A percentile compares a stretch with the other conserved stretches of the same genome.
Evolutionary conservation across 208 protist genomes (phyloP).

Genomic region (Angomonas deanei): DNA sequence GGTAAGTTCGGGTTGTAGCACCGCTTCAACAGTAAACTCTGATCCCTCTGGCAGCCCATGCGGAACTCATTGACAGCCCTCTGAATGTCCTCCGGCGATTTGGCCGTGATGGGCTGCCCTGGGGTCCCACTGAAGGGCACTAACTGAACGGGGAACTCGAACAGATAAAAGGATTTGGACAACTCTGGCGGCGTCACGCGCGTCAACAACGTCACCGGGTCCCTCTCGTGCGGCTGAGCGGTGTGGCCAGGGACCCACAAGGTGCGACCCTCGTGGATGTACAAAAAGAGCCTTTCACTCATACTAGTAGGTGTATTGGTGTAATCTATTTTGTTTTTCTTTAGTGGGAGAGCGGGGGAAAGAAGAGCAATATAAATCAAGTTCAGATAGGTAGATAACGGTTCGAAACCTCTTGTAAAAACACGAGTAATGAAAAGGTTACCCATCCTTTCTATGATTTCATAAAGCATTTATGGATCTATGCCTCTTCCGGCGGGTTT

Average conservation of each 20-base stretch:
- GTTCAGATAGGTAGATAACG: no score
- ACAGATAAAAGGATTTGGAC: slow-evolving; percentile 78
- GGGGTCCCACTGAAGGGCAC: slow-evolving; percentile 41
- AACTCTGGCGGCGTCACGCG: slow-evolving; percentile 69
- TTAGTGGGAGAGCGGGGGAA: slow-evolving; percentile 12
- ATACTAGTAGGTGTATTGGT: slow-evolving; percentile 4
- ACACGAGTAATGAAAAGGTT: no score
- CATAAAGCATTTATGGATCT: slow-evolving; percentile 2
- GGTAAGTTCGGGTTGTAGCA: slow-evolving; percentile 64
- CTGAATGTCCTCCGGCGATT: slow-evolving; percentile 66
- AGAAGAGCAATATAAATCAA: slow-evolving; percentile 8
- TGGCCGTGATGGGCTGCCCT: slow-evolving; percentile 47
- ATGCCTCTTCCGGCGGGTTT: no score
- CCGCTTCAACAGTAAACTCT: slow-evolving; percentile 48
- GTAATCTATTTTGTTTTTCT: neutral
- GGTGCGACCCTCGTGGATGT: slow-evolving; percentile 64
- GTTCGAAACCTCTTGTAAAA: no score
- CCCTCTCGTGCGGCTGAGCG: slow-evolving; percentile 27
- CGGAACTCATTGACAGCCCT: slow-evolving; percentile 80
- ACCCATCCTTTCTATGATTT: neutral
- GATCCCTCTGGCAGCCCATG: slow-evolving; percentile 52
- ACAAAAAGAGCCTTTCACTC: slow-evolving; percentile 67
- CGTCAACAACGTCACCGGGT: slow-evolving; percentile 55
- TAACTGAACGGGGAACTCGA: slow-evolving; percentile 75
- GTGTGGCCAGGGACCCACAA: slow-evolving; percentile 84